phyloP scores from a whole-genome alignment of 2,329 filamentous ascomycete genomes.

The Aspergillus latus region DNA sequence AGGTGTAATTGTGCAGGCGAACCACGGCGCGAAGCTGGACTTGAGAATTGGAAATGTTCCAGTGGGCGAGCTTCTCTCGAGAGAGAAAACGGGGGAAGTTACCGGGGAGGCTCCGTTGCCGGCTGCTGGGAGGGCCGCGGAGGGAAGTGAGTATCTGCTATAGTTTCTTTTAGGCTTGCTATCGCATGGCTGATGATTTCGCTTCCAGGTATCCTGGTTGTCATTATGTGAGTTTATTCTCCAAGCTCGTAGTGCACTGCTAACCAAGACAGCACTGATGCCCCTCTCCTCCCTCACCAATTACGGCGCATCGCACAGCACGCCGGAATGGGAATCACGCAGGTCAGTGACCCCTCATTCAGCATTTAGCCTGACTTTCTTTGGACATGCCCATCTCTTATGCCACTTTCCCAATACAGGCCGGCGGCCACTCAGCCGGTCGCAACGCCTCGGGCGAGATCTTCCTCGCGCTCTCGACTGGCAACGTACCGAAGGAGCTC shows the following conservation, averaged over 20 bases:
- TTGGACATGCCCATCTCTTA: background rate
- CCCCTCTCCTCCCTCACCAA: slow-evolving; percentile 1
- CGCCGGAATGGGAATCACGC: background rate
- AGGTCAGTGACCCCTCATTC: background rate
- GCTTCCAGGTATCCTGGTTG: background rate
- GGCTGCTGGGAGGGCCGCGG: background rate
- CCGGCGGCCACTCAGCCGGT: background rate
- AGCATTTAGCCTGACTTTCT: too few species aligned
- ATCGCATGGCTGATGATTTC: background rate
- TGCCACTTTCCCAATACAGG: background rate
- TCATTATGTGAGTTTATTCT: background rate
- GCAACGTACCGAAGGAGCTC: background rate
- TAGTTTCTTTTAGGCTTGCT: background rate
- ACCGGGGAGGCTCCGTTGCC: background rate
- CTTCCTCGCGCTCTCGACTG: slow-evolving; percentile 3
- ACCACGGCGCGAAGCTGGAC: background rate
- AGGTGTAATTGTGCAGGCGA: slow-evolving; percentile 1
- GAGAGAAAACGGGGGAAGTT: background rate
- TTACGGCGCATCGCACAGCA: background rate
- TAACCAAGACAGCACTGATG: slow-evolving; percentile 1
- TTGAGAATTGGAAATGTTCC: background rate
- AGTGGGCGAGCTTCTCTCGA: background rate
- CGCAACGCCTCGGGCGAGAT: slow-evolving; percentile 3
- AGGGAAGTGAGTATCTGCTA: background rate
- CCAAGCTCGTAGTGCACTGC: background rate